Evolutionary conservation across 164 flowering plant genomes (phyloP).

Genomic region (Nymphaea thermarum): DNA sequence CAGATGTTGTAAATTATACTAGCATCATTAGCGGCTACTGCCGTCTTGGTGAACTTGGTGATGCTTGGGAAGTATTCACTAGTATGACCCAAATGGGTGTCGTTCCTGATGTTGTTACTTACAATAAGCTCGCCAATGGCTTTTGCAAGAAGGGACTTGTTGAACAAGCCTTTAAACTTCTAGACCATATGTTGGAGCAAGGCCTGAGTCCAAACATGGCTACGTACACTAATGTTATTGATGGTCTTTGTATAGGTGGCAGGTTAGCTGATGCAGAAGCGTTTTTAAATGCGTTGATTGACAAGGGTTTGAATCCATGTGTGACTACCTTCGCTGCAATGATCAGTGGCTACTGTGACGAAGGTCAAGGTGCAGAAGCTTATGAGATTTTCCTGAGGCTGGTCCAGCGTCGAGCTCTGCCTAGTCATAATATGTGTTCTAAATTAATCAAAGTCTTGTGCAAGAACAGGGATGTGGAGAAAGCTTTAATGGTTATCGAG

Average conservation of each 20-base stretch:
- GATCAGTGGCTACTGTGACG: slow-evolving; percentile 61
- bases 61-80: slow-evolving; percentile 32
- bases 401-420: slow-evolving; percentile 18
- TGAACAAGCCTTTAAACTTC: slow-evolving; percentile 21
- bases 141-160: slow-evolving; percentile 39
- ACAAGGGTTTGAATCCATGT: slow-evolving; percentile 18
- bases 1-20: slow-evolving; percentile 57
- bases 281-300: slow-evolving; percentile 28
- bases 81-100: slow-evolving; percentile 41
- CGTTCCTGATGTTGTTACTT: slow-evolving; percentile 47
- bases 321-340: slow-evolving; percentile 38
- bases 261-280: slow-evolving; percentile 55
- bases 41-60: slow-evolving; percentile 27
- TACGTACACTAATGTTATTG: slow-evolving; percentile 41
- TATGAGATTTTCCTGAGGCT: slow-evolving; percentile 30
- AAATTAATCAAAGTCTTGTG: slow-evolving; percentile 42
- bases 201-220: slow-evolving; percentile 33
- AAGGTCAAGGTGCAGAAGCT: slow-evolving; percentile 23
- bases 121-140: slow-evolving; percentile 49
- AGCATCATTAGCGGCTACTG: slow-evolving; percentile 56
- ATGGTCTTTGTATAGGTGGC: slow-evolving; percentile 55
- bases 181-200: slow-evolving; percentile 32
- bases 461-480: slow-evolving; percentile 22
- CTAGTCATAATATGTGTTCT: slow-evolving; percentile 21
- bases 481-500: slow-evolving; percentile 29